A percentile compares a stretch with the other conserved stretches of the same genome.
Evolutionary conservation across 1,139 yeast genomes (phyloP).

Genomic region (Hemisphaericaspora xylanilytica): DNA sequence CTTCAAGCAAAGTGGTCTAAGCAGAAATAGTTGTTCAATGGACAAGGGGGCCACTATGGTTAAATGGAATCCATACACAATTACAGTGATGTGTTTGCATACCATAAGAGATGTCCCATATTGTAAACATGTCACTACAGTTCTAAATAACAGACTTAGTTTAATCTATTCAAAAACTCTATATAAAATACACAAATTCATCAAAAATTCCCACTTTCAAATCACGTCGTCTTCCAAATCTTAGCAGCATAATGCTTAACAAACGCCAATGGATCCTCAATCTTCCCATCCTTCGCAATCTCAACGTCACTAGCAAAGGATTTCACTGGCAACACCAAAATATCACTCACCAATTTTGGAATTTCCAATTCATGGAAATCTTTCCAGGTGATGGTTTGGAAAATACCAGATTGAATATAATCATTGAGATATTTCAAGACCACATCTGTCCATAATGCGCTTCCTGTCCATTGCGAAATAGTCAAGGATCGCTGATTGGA

Average conservation of each 20-base stretch:
- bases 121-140: no score
- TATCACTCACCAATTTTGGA: slow-evolving; percentile 47
- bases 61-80: no score
- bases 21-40: no score
- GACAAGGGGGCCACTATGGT: no score
- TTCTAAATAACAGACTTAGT: no score
- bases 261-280: slow-evolving; percentile 71
- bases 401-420: slow-evolving; percentile 42
- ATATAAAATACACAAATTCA: no score
- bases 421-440: slow-evolving; percentile 50
- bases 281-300: slow-evolving; percentile 45
- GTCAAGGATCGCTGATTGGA: slow-evolving; percentile 41
- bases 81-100: no score
- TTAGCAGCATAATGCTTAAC: slow-evolving; percentile 64
- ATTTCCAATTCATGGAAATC: slow-evolving; percentile 41
- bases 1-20: no score
- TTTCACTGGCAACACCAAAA: slow-evolving; percentile 72
- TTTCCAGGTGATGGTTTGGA: slow-evolving; percentile 45
- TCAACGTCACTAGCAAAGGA: slow-evolving; percentile 56
- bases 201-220: slow-evolving; percentile 12
- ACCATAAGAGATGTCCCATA: no score
- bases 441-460: slow-evolving; percentile 59
- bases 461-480: slow-evolving; percentile 59
- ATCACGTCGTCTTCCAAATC: slow-evolving; percentile 47
- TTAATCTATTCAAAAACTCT: neutral